Conservation (phyloP, 306 rosid species). For the Mucuna pruriens region DNA sequence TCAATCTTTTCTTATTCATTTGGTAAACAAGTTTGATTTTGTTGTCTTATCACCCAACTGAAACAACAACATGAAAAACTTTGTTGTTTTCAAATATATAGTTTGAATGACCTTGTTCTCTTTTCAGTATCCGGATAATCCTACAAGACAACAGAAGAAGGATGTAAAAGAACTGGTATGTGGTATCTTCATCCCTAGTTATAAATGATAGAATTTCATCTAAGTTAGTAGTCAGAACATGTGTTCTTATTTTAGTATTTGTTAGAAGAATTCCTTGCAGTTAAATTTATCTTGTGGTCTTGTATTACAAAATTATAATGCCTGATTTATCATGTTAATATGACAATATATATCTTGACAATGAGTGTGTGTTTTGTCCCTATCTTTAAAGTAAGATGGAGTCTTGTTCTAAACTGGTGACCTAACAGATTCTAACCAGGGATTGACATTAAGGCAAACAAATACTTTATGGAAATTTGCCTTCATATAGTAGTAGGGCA, state of each 20-base stretch:
- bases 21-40: background rate
- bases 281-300: conserved; percentile 17
- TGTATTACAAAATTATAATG: background rate
- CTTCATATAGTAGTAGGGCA: conserved; percentile 5
- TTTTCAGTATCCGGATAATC: conserved; percentile 89
- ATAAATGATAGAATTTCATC: conserved; percentile 11
- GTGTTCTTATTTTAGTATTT: conserved; percentile 16
- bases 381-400: background rate
- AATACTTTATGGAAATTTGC: background rate
- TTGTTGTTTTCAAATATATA: conserved; percentile 4
- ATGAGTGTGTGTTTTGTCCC: background rate
- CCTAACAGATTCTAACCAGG: background rate
- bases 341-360: background rate
- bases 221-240: background rate
- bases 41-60: background rate
- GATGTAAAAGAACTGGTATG: conserved; percentile 92
- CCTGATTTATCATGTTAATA: conserved; percentile 19
- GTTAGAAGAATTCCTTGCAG: background rate
- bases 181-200: conserved; percentile 16
- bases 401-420: conserved; percentile 1
- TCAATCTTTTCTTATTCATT: background rate
- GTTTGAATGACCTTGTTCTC: conserved; percentile 19
- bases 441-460: background rate
- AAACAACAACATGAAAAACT: background rate
- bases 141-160: conserved; percentile 97